phyloP scores from a whole-genome alignment of 2,329 filamentous ascomycete genomes.

The Aspergillus viridinutans region DNA sequence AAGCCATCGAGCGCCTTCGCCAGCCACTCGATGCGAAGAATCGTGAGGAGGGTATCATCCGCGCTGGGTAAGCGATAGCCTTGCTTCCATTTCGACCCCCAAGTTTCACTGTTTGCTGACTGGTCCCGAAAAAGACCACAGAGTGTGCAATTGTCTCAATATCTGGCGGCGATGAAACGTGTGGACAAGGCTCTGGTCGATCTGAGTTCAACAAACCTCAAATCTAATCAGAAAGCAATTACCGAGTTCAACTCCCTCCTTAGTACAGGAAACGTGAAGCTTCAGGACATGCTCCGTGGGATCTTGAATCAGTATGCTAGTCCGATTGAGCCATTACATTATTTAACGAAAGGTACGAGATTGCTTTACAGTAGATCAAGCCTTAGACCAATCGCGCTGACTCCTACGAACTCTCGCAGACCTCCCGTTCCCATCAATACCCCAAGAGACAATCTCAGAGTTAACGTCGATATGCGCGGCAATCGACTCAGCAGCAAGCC shows the following conservation, averaged over 20 bases:
- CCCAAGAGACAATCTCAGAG: constrained; percentile 69
- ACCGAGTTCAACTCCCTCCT: constrained; percentile 73
- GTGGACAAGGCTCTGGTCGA: constrained; percentile 79
- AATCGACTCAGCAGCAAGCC: constrained; percentile 59
- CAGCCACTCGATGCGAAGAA: constrained; percentile 91
- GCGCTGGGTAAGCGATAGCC: constrained; percentile 58
- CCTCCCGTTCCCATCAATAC: constrained; percentile 72
- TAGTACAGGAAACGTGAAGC: constrained; percentile 71
- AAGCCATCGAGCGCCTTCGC: constrained; percentile 81
- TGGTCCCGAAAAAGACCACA: constrained; percentile 55
- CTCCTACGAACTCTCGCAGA: constrained; percentile 33
- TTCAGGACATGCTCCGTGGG: constrained; percentile 79
- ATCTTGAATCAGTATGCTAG: constrained; percentile 73
- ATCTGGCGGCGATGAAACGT: constrained; percentile 84
- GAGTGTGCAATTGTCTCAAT: constrained; percentile 74
- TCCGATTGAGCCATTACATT: constrained; percentile 84
- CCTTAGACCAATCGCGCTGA: constrained; percentile 28
- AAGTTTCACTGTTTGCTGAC: not conserved
- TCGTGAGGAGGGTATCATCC: constrained; percentile 86
- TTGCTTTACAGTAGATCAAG: not conserved
- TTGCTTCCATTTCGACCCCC: not conserved
- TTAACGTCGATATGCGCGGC: constrained; percentile 76
- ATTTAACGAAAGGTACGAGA: constrained; percentile 73
- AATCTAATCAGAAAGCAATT: constrained; percentile 86
- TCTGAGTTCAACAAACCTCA: constrained; percentile 83